Evolutionary conservation across 2,329 filamentous ascomycete genomes (phyloP).

Genomic region (Colletotrichum sp.): DNA sequence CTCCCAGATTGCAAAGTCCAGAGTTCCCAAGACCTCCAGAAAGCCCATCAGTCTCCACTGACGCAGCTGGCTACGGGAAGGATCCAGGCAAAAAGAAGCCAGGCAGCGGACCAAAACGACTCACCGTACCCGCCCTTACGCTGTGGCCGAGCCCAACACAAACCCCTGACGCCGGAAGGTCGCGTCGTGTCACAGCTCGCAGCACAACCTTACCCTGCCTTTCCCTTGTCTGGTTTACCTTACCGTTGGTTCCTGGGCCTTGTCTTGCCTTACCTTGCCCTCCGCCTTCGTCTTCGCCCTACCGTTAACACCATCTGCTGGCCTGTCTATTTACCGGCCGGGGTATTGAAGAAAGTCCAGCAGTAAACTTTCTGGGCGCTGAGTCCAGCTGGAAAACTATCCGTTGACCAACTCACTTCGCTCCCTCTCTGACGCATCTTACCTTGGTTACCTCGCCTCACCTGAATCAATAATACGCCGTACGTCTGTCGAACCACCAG

Average conservation of each 20-base stretch:
- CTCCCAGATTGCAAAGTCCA: neutral
- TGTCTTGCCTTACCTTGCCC: neutral
- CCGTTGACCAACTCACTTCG: neutral
- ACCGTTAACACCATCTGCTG: neutral
- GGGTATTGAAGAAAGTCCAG: neutral
- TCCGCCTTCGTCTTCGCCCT: slow-evolving; percentile 4
- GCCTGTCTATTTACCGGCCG: neutral
- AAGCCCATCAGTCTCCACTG: neutral
- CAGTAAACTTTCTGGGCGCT: slow-evolving; percentile 12
- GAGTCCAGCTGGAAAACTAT: neutral
- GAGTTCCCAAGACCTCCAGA: neutral
- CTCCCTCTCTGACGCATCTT: neutral
- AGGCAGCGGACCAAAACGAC: neutral
- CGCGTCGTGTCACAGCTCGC: slow-evolving; percentile 14
- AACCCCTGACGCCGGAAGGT: slow-evolving; percentile 19
- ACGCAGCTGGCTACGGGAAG: neutral
- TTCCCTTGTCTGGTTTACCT: neutral
- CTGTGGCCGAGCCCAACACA: slow-evolving; percentile 6
- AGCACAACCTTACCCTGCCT: neutral
- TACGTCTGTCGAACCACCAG: slow-evolving; percentile 1
- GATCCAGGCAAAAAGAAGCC: neutral
- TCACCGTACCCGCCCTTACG: slow-evolving; percentile 3
- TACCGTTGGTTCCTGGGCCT: neutral
- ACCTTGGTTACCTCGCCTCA: neutral
- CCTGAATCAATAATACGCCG: neutral